phyloP scores from a whole-genome alignment of 176 grass and related monocot species.

The Bonia amplexicaulis region DNA sequence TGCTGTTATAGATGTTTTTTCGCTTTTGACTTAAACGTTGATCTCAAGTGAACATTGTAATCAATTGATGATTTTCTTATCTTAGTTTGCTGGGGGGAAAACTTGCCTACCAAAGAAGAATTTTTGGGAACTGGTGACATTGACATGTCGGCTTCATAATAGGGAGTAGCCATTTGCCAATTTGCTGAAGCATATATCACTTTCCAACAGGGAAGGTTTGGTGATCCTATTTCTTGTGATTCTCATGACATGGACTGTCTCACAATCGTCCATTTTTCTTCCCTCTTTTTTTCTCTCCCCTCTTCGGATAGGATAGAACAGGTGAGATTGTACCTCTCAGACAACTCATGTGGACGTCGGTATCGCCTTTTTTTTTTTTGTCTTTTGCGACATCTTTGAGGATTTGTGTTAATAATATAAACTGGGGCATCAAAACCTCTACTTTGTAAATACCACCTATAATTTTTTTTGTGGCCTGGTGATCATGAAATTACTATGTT shows the following conservation, averaged over 20 bases:
- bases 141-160: no score
- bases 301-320: not conserved
- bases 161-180: not conserved
- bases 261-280: slow-evolving; percentile 21
- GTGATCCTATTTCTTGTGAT: slow-evolving; percentile 25
- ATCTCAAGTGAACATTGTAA: not conserved
- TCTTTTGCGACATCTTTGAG: not conserved
- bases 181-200: slow-evolving; percentile 11
- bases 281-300: not conserved
- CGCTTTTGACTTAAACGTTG: not conserved
- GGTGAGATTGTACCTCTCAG: slow-evolving; percentile 18
- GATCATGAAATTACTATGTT: not conserved
- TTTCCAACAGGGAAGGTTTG: slow-evolving; percentile 36
- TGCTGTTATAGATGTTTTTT: slow-evolving; percentile 5
- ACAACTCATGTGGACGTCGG: not conserved
- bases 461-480: not conserved
- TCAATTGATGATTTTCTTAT: not conserved
- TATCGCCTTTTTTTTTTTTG: not conserved
- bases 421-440: not conserved
- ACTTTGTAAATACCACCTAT: not conserved
- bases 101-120: not conserved
- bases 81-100: not conserved
- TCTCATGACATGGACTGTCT: slow-evolving; percentile 24
- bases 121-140: not conserved
- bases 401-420: not conserved